These are phyloP conservation scores for Rhynchosporium secalis DNA, from an alignment of 2,329 filamentous ascomycete species.

Conservation along the genomic window DNA sequence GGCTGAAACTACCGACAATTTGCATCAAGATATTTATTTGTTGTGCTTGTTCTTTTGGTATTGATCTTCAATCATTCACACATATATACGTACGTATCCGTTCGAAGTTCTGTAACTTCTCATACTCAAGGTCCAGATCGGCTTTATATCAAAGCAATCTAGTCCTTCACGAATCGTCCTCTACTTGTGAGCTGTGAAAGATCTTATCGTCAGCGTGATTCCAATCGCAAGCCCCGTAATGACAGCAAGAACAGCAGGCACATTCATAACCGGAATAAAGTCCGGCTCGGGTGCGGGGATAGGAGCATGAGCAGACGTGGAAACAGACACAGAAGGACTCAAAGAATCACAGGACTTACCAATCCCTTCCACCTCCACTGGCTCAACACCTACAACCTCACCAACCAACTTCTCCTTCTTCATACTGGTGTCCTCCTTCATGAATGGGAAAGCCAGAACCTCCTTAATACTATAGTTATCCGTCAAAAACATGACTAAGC, in stretches of 20 bases:
- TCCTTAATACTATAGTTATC: conserved; percentile 96
- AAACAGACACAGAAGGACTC: not conserved
- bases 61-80: no score
- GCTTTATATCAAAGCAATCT: no score
- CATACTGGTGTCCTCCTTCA: conserved; percentile 76
- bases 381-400: conserved; percentile 61
- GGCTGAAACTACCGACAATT: no score
- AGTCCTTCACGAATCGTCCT: not conserved
- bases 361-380: conserved; percentile 61
- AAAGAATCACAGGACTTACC: conserved; percentile 26
- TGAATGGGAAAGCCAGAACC: conserved; percentile 94
- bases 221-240: conserved; percentile 1
- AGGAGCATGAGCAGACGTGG: no score
- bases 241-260: not conserved
- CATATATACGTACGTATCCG: no score
- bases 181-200: conserved; percentile 17
- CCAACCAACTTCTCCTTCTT: conserved; percentile 55
- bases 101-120: no score
- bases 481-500: conserved; percentile 92
- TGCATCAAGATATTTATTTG: no score
- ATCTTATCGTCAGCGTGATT: conserved; percentile 3
- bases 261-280: no score
- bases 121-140: no score
- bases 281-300: no score
- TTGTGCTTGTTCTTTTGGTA: no score